These are phyloP conservation scores for Camptophora hylomeconis DNA, from an alignment of 2,329 filamentous ascomycete species.

Conservation along the genomic window DNA sequence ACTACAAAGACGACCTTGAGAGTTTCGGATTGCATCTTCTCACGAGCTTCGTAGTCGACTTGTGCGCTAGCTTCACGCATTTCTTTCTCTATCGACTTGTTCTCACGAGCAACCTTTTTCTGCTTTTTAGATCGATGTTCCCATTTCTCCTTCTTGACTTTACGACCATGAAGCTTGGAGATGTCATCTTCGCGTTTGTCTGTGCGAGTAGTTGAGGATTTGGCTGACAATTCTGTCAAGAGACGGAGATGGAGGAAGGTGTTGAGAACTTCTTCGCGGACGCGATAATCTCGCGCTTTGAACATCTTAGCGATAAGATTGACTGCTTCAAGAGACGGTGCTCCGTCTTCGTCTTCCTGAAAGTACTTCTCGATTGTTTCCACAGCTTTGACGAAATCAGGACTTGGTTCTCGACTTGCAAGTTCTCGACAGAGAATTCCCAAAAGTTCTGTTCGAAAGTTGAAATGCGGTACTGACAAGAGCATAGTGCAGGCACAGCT, in stretches of 20 bases:
- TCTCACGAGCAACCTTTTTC: conserved; percentile 71
- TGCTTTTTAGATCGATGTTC: conserved; percentile 82
- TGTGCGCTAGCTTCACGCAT: conserved; percentile 84
- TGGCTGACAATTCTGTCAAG: conserved; percentile 74
- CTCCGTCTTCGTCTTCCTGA: conserved; percentile 75
- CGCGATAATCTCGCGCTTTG: conserved; percentile 67
- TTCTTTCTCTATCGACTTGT: conserved; percentile 79
- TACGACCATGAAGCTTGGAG: conserved; percentile 38
- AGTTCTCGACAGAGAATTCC: conserved; percentile 79
- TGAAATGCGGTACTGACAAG: conserved; percentile 83
- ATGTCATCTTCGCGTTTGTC: conserved; percentile 43
- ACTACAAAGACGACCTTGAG: conserved; percentile 89
- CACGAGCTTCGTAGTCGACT: conserved; percentile 78
- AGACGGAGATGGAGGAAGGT: conserved; percentile 82
- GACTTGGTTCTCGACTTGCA: conserved; percentile 57
- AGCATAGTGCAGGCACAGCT: conserved; percentile 75
- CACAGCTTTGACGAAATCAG: conserved; percentile 64
- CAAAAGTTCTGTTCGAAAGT: conserved; percentile 78
- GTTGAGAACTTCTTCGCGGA: conserved; percentile 78
- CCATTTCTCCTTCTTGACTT: conserved; percentile 55
- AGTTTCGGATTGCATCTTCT: conserved; percentile 89
- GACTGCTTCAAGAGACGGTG: conserved; percentile 75
- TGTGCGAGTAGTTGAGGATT: conserved; percentile 64
- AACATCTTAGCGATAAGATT: conserved; percentile 86
- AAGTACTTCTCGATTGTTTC: conserved; percentile 73